Evolutionary conservation across 108 stramenopile species (phyloP).

Genomic region (Asterionellopsis glacialis): DNA sequence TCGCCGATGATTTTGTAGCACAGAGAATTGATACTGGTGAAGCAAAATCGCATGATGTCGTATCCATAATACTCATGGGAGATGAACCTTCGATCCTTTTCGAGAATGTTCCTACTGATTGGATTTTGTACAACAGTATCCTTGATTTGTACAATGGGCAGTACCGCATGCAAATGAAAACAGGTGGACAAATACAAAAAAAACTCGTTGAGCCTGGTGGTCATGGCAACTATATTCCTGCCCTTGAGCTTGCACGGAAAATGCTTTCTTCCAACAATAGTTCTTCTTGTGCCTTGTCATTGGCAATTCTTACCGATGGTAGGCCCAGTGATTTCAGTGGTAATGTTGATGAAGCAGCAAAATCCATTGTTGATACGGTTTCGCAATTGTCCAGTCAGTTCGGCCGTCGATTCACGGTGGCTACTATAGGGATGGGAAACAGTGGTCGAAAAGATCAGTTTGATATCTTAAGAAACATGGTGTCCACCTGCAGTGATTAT

Average conservation of each 20-base stretch:
- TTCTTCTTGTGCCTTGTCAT: slow-evolving; percentile 37
- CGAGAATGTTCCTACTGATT: slow-evolving; percentile 26
- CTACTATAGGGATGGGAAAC: slow-evolving; percentile 42
- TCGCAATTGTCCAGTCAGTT: slow-evolving; percentile 26
- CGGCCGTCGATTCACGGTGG: slow-evolving; percentile 42
- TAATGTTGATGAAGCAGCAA: slow-evolving; percentile 18
- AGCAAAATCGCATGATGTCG: slow-evolving; percentile 16
- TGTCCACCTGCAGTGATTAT: slow-evolving; percentile 28
- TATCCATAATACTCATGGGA: slow-evolving; percentile 34
- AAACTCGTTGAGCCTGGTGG: slow-evolving; percentile 16
- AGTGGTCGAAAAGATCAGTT: slow-evolving; percentile 25
- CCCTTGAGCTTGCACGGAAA: slow-evolving; percentile 26
- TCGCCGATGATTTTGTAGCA: slow-evolving; percentile 33
- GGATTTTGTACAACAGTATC: slow-evolving; percentile 35
- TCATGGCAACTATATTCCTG: slow-evolving; percentile 46
- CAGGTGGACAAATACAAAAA: slow-evolving; percentile 1
- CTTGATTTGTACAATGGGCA: slow-evolving; percentile 12
- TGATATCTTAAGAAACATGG: slow-evolving; percentile 38
- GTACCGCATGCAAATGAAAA: slow-evolving; percentile 5
- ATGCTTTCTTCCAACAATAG: slow-evolving; percentile 16
- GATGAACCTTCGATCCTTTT: slow-evolving; percentile 8
- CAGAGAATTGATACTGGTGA: slow-evolving; percentile 12
- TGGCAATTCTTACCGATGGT: slow-evolving; percentile 56
- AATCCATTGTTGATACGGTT: slow-evolving; percentile 6
- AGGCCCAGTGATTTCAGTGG: slow-evolving; percentile 36